phyloP scores from a whole-genome alignment of 768 basidiomycete genomes.

The Agaricus subrufescens region DNA sequence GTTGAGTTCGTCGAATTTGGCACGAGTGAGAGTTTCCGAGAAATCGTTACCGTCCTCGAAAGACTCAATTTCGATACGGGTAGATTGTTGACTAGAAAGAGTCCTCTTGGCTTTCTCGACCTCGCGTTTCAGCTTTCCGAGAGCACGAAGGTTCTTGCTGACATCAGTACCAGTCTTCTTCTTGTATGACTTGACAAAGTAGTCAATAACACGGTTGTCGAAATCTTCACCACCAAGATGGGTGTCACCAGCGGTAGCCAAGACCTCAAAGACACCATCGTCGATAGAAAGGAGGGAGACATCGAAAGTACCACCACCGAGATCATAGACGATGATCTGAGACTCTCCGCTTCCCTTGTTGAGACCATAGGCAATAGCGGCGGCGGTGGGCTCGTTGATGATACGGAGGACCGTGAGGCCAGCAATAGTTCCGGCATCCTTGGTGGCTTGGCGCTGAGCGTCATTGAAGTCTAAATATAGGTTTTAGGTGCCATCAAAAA shows the following conservation, averaged over 20 bases:
- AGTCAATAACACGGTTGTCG: slow-evolving; percentile 89
- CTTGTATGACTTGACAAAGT: slow-evolving; percentile 88
- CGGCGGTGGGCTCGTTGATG: slow-evolving; percentile 96
- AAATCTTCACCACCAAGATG: slow-evolving; percentile 96
- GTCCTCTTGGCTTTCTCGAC: slow-evolving; percentile 96
- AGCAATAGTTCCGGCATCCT: slow-evolving; percentile 94
- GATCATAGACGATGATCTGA: slow-evolving; percentile 96
- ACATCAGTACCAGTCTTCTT: slow-evolving; percentile 88
- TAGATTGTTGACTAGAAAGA: slow-evolving; percentile 83
- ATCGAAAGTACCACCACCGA: slow-evolving; percentile 98
- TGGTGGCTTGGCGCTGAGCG: slow-evolving; percentile 98
- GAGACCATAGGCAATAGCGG: slow-evolving; percentile 96
- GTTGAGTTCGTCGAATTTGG: slow-evolving; percentile 99
- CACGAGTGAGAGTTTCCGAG: slow-evolving; percentile 93
- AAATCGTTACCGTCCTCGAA: slow-evolving; percentile 98
- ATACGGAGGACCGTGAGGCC: slow-evolving; percentile 95
- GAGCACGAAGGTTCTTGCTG: slow-evolving; percentile 70
- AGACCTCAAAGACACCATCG: slow-evolving; percentile 87
- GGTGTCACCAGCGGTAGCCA: slow-evolving; percentile 91
- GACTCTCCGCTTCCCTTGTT: slow-evolving; percentile 95
- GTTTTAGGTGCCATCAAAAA: slow-evolving; percentile 5
- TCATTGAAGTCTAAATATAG: slow-evolving; percentile 82
- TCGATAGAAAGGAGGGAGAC: slow-evolving; percentile 94
- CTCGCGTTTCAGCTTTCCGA: slow-evolving; percentile 90
- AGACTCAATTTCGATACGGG: slow-evolving; percentile 90